These are phyloP conservation scores for Favolaschia claudopus DNA, from an alignment of 768 basidiomycete genomes.

Conservation along the genomic window DNA sequence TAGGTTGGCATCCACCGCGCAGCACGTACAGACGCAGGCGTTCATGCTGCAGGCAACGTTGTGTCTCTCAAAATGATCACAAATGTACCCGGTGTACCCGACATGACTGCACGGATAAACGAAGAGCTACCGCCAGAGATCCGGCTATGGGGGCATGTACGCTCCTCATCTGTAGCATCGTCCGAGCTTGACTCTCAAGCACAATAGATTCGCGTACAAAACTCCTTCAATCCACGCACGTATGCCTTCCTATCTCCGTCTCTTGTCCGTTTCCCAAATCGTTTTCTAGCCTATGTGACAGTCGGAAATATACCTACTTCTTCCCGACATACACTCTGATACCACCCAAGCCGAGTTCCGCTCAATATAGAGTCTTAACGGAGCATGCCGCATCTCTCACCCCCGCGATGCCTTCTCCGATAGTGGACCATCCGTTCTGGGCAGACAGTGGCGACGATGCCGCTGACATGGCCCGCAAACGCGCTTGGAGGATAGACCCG, in stretches of 20 bases:
- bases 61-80: constrained; percentile 92
- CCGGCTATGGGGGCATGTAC: constrained; percentile 88
- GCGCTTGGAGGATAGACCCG: constrained; percentile 69
- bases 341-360: constrained; percentile 83
- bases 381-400: constrained; percentile 39
- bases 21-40: constrained; percentile 96
- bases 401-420: constrained; percentile 21
- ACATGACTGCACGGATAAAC: constrained; percentile 81
- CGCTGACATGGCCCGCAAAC: constrained; percentile 71
- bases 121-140: constrained; percentile 90
- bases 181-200: not conserved
- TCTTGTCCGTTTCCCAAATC: constrained; percentile 1
- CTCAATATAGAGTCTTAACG: constrained; percentile 56
- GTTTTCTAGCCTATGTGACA: constrained; percentile 82
- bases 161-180: constrained; percentile 35
- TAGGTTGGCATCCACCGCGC: constrained; percentile 88
- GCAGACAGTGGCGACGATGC: constrained; percentile 46
- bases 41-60: constrained; percentile 95
- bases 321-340: constrained; percentile 93
- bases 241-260: constrained; percentile 39
- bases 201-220: constrained; percentile 73
- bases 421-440: constrained; percentile 70
- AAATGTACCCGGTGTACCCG: constrained; percentile 70
- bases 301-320: constrained; percentile 96
- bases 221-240: constrained; percentile 84